These are phyloP conservation scores for Mycena chlorophos DNA, from an alignment of 768 basidiomycete genomes.

Conservation along the genomic window DNA sequence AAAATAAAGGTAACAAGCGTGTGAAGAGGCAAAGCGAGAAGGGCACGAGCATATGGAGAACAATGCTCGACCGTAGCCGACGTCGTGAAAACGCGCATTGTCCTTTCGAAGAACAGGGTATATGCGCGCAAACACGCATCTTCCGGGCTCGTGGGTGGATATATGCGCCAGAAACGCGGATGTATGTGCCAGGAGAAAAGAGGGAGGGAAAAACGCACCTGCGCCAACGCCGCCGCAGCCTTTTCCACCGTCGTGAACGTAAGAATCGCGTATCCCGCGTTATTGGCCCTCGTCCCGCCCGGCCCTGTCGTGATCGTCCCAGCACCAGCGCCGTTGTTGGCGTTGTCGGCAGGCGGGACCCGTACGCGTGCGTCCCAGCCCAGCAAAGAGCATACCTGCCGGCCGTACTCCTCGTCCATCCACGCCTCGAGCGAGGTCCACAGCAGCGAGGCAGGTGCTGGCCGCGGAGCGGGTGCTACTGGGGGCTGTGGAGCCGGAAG, in stretches of 20 bases:
- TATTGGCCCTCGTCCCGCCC: constrained; percentile 75
- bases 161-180: background rate
- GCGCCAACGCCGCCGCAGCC: constrained; percentile 11
- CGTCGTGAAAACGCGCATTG: background rate
- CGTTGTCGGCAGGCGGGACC: constrained; percentile 59
- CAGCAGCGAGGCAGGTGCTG: constrained; percentile 59
- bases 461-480: constrained; percentile 24
- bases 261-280: constrained; percentile 31
- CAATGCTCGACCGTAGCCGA: background rate
- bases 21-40: background rate
- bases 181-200: background rate
- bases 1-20: background rate
- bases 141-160: background rate
- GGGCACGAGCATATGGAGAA: background rate
- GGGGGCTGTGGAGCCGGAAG: constrained; percentile 26
- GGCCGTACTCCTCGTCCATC: constrained; percentile 97
- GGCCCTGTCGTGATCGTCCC: too few relatives aligned
- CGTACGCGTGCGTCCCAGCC: constrained; percentile 81
- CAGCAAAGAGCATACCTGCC: constrained; percentile 84
- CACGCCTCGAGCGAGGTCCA: constrained; percentile 91
- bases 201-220: constrained; percentile 3
- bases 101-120: background rate
- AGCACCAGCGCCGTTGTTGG: too few relatives aligned
- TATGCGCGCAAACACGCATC: background rate
- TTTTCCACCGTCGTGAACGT: constrained; percentile 9